Evolutionary conservation across 2,329 filamentous ascomycete species (phyloP).

Genomic region (Neofusicoccum laricinum): DNA sequence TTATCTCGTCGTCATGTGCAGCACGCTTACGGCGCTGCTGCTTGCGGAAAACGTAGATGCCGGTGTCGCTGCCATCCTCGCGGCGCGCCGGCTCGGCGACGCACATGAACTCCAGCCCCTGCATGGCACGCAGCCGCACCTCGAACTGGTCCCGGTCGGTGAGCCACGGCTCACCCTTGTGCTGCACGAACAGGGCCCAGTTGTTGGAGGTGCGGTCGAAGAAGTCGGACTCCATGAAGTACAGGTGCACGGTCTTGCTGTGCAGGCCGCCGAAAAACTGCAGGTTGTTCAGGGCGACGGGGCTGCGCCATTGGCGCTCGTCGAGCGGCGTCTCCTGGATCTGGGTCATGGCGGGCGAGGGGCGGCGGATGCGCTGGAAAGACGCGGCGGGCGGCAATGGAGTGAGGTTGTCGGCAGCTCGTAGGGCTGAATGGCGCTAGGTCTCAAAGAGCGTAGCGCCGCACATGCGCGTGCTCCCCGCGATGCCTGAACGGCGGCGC

Average conservation of each 20-base stretch:
- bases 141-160: conserved; percentile 58
- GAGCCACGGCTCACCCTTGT: conserved; percentile 46
- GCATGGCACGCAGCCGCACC: conserved; percentile 50
- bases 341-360: conserved; percentile 23
- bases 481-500: not conserved
- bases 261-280: conserved; percentile 15
- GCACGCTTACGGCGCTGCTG: conserved; percentile 37
- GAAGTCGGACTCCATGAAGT: conserved; percentile 62
- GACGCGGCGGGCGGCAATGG: conserved; percentile 9
- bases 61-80: conserved; percentile 42
- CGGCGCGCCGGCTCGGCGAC: conserved; percentile 55
- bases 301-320: conserved; percentile 30
- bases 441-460: not conserved
- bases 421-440: conserved; percentile 6
- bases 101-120: conserved; percentile 60
- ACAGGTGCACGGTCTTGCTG: conserved; percentile 52
- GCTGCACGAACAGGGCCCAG: conserved; percentile 48
- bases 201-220: conserved; percentile 62
- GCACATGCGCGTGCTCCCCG: not conserved
- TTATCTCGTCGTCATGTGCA: conserved; percentile 52
- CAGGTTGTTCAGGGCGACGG: conserved; percentile 22
- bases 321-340: conserved; percentile 30
- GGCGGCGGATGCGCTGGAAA: not conserved
- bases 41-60: conserved; percentile 61
- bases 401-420: conserved; percentile 14